A percentile compares a stretch with the other conserved stretches of the same genome.
phyloP scores from a whole-genome alignment of 208 protist species.

The Novymonas esmeraldas region DNA sequence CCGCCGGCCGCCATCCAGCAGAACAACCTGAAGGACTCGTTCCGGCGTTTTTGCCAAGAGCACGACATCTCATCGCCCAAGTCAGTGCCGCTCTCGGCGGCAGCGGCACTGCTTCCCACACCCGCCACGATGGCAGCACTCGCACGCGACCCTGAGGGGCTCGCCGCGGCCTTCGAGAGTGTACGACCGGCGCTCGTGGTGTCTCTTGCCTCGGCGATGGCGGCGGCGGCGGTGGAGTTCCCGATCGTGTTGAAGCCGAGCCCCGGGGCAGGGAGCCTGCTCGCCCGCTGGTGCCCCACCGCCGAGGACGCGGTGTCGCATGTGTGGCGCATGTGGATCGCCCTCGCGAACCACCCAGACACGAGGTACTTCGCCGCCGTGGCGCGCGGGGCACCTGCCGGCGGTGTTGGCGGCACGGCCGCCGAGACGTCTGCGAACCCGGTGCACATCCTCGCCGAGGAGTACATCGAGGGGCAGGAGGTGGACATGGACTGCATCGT shows the following conservation, averaged over 20 bases:
- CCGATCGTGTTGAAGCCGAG: conserved; percentile 80
- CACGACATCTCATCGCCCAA: conserved; percentile 44
- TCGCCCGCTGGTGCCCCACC: conserved; percentile 42
- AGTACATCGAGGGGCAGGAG: conserved; percentile 81
- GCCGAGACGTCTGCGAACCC: no score
- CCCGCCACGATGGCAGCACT: neutral
- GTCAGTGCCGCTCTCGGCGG: conserved; percentile 13
- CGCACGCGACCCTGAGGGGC: neutral
- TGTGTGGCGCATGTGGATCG: conserved; percentile 44
- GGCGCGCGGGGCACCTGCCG: neutral
- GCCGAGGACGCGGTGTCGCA: conserved; percentile 52
- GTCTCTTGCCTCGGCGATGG: neutral
- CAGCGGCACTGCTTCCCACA: conserved; percentile 3
- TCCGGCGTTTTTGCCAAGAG: conserved; percentile 51
- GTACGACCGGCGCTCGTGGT: conserved; percentile 1
- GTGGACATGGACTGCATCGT: conserved; percentile 83
- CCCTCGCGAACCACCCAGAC: conserved; percentile 47
- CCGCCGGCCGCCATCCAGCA: conserved; percentile 42
- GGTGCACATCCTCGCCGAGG: conserved; percentile 63
- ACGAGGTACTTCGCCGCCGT: conserved; percentile 49
- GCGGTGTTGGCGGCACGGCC: neutral
- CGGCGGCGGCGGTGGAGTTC: conserved; percentile 23
- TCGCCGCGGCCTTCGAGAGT: neutral
- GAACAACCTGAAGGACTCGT: conserved; percentile 62
- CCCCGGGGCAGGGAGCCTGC: conserved; percentile 73